phyloP scores from a whole-genome alignment of 257 asterid genomes.

The Solanum tacnaense region DNA sequence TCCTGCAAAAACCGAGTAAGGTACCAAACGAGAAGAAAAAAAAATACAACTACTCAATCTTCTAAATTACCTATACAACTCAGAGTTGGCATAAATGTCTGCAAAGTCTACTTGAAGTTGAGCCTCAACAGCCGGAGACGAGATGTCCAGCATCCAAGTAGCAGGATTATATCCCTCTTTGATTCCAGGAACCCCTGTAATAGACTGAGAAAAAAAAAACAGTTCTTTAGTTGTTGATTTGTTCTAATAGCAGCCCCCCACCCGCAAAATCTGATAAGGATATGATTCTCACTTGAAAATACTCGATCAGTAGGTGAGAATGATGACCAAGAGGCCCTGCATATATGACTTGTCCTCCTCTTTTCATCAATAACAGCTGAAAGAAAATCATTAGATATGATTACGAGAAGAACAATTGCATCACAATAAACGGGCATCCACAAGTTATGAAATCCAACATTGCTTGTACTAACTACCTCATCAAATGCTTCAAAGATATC shows the following conservation, averaged over 20 bases:
- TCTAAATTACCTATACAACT: slow-evolving; percentile 45
- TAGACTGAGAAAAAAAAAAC: slow-evolving; percentile 27
- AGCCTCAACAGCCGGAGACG: slow-evolving; percentile 58
- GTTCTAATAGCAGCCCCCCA: not conserved
- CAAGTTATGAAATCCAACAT: not conserved
- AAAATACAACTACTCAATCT: not conserved
- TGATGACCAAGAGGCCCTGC: slow-evolving; percentile 79
- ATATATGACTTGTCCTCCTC: slow-evolving; percentile 80
- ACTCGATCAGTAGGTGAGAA: slow-evolving; percentile 45
- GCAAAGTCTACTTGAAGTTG: slow-evolving; percentile 66
- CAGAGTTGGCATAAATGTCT: slow-evolving; percentile 55
- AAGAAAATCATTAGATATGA: not conserved
- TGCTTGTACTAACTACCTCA: slow-evolving; percentile 35
- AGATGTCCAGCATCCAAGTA: slow-evolving; percentile 86
- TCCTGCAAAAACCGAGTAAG: slow-evolving; percentile 28
- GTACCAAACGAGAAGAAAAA: not conserved
- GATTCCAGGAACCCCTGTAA: slow-evolving; percentile 67
- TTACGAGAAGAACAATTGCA: not conserved
- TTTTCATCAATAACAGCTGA: slow-evolving; percentile 76
- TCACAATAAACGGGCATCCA: not conserved
- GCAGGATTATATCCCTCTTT: slow-evolving; percentile 80
- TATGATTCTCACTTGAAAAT: slow-evolving; percentile 58
- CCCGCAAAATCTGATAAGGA: not conserved
- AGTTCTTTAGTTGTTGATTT: not conserved
- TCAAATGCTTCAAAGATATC: slow-evolving; percentile 87